Evolutionary conservation across 2,329 filamentous ascomycete genomes (phyloP).

Genomic region (Sordariomycetes sp.): DNA sequence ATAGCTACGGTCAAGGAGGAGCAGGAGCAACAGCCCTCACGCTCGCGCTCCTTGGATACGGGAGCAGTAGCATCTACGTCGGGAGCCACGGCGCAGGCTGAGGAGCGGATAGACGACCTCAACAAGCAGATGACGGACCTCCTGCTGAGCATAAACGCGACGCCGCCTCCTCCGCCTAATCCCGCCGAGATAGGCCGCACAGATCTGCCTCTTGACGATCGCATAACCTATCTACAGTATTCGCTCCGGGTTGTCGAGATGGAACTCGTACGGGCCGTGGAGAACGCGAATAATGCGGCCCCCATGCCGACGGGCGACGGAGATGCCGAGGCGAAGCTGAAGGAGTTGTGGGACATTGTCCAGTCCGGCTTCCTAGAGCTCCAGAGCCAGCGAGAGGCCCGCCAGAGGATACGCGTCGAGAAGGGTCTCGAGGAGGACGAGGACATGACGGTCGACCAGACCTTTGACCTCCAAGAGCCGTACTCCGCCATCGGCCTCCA

Average conservation of each 20-base stretch:
- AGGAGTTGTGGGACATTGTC: slow-evolving; percentile 44
- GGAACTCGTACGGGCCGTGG: slow-evolving; percentile 23
- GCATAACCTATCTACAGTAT: slow-evolving; percentile 54
- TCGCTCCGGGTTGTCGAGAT: slow-evolving; percentile 37
- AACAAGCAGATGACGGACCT: slow-evolving; percentile 52
- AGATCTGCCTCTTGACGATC: slow-evolving; percentile 47
- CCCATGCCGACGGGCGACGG: slow-evolving; percentile 24
- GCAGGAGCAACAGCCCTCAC: slow-evolving; percentile 24
- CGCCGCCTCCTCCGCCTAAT: slow-evolving; percentile 44
- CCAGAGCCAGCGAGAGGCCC: slow-evolving; percentile 38
- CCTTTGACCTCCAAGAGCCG: slow-evolving; percentile 39
- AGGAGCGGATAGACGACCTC: slow-evolving; percentile 44
- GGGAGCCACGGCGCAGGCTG: slow-evolving; percentile 21
- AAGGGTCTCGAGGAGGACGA: slow-evolving; percentile 46
- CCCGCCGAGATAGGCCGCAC: slow-evolving; percentile 16
- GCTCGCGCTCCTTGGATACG: slow-evolving; percentile 6
- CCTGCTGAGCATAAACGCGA: slow-evolving; percentile 31
- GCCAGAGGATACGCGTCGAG: slow-evolving; percentile 35
- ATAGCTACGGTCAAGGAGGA: slow-evolving; percentile 47
- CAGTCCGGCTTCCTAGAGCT: slow-evolving; percentile 36
- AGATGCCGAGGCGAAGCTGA: slow-evolving; percentile 42
- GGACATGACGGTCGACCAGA: slow-evolving; percentile 48
- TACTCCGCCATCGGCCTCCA: slow-evolving; percentile 70
- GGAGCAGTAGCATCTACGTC: background rate
- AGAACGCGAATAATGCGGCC: slow-evolving; percentile 16